Percentiles rank a stretch among this genome's conserved stretches.
Conservation (phyloP, 352 stramenopile species). For the Phytophthora melonis region DNA sequence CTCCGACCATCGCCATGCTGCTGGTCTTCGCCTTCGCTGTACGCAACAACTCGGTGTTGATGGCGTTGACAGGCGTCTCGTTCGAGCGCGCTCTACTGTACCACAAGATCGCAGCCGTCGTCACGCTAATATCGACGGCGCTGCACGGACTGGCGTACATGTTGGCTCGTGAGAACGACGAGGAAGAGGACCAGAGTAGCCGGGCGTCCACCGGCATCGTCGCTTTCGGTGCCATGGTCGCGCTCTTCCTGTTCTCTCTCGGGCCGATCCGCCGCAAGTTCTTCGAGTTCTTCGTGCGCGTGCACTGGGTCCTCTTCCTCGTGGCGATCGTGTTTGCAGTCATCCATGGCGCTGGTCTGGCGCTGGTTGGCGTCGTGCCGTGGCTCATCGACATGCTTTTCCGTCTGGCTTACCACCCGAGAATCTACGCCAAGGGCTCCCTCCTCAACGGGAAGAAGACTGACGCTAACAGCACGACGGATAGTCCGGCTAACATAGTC, state of each 20-base stretch:
- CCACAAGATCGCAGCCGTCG: slow-evolving; percentile 44
- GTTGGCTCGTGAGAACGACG: slow-evolving; percentile 13
- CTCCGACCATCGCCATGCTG: slow-evolving; percentile 39
- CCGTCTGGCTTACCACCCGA: slow-evolving; percentile 25
- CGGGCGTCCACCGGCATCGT: slow-evolving; percentile 22
- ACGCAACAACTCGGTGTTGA: slow-evolving; percentile 54
- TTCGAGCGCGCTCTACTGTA: slow-evolving; percentile 58
- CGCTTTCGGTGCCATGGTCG: slow-evolving; percentile 35
- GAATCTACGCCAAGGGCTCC: slow-evolving; percentile 15
- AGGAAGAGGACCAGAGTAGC: slow-evolving; percentile 4
- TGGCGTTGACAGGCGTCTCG: slow-evolving; percentile 44
- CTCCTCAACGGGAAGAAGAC: slow-evolving; percentile 15
- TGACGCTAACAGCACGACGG: background rate
- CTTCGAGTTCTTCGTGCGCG: slow-evolving; percentile 32
- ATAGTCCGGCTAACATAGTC: slow-evolving; percentile 7
- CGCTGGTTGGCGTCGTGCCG: slow-evolving; percentile 32
- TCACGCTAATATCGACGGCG: slow-evolving; percentile 34
- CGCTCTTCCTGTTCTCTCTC: slow-evolving; percentile 39
- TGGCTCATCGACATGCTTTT: slow-evolving; percentile 51
- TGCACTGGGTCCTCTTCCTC: slow-evolving; percentile 59
- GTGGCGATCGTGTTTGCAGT: slow-evolving; percentile 43
- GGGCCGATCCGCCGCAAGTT: slow-evolving; percentile 35
- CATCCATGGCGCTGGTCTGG: slow-evolving; percentile 42
- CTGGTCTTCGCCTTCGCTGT: slow-evolving; percentile 46
- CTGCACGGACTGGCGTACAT: slow-evolving; percentile 49